Evolutionary conservation across 2,329 filamentous ascomycete genomes (phyloP), one percentile per base, ranked within the genome.

Genomic region (Zalaria obscura): DNA sequence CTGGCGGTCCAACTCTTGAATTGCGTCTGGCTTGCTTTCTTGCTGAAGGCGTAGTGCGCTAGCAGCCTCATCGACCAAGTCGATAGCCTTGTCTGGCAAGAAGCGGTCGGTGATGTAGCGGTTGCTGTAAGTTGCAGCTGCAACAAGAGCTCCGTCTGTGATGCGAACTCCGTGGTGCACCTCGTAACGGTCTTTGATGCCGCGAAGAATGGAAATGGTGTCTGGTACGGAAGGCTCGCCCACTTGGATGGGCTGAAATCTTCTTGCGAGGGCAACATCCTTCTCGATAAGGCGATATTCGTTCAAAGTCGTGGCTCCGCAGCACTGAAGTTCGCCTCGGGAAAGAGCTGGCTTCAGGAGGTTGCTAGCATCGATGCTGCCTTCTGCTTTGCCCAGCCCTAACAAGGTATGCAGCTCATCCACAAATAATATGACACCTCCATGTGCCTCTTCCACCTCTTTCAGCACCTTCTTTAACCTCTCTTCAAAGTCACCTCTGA

Each of bases 151-250:
- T 2, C 83, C 81, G 53, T 96, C 91, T 0, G 86, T 93, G 50
- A 98, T 96, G 41, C 88, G 75, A 0, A 96, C 89, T 62, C 91
- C 89, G 55, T 98, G 91, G 50, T 96, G 91, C 0, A 96, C 85
- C 60, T 96, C 91, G 55, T 98, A 98, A 50, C 87, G 85, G 55
- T 96, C 88, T 57, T 96, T 96, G 67, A 98, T 95, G 38, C 89
- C 91, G 55, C 91, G 78, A 1, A 98, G 68, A 43, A 98, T 96
- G 39, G 86, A 94, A 47, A 98, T 88, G 0, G 91, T 95, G 50
- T 95, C 88, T 50, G 85, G 78, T 1, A 96, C 88, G 0, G 77
- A 80, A 0, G 91, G 91, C 54, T 98, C 91, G 45, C 80, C 83
- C n/a, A 98, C 87, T 31, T 86, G 63, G 43, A 98, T 94, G 0